These are phyloP conservation scores for Aspergillus transmontanensis DNA, from an alignment of 2,329 filamentous ascomycete species.

Conservation along the genomic window DNA sequence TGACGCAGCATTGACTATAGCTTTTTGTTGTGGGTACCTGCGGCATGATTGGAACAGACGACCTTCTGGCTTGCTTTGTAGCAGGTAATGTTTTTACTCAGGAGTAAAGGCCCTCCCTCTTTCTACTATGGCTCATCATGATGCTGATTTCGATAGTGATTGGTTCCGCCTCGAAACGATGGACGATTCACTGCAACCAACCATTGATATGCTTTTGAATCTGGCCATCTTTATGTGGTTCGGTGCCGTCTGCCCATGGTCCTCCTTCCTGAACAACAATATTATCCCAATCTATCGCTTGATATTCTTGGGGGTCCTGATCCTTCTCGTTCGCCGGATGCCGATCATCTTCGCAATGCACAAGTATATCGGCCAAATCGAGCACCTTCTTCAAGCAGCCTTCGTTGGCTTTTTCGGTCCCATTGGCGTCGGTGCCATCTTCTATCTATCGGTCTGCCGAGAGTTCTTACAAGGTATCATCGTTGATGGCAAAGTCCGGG, in stretches of 20 bases:
- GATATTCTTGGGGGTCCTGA: constrained; percentile 70
- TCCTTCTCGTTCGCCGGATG: constrained; percentile 75
- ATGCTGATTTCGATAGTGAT: constrained; percentile 53
- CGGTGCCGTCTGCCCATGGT: constrained; percentile 82
- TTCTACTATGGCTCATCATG: not conserved
- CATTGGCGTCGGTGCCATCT: constrained; percentile 86
- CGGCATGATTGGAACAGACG: constrained; percentile 83
- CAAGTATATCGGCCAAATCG: constrained; percentile 76
- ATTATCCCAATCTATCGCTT: constrained; percentile 76
- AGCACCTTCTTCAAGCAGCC: constrained; percentile 70
- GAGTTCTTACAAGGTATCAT: constrained; percentile 69
- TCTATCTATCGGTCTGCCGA: constrained; percentile 80
- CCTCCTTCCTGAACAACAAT: constrained; percentile 64
- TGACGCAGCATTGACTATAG: constrained; percentile 27
- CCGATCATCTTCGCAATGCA: constrained; percentile 76
- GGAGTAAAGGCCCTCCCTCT: constrained; percentile 59
- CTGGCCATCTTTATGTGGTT: constrained; percentile 89
- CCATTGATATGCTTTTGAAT: constrained; percentile 92
- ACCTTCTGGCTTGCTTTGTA: constrained; percentile 89
- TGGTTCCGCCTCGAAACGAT: constrained; percentile 89
- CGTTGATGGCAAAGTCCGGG: constrained; percentile 61
- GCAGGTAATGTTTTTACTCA: constrained; percentile 89
- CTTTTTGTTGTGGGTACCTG: constrained; percentile 86
- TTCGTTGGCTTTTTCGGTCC: constrained; percentile 95
- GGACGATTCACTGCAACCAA: constrained; percentile 91